A percentile compares a stretch with the other conserved stretches of the same genome.
These are phyloP conservation scores for Sclerotinia subarctica DNA, from an alignment of 2,329 filamentous ascomycete species.

Conservation along the genomic window DNA sequence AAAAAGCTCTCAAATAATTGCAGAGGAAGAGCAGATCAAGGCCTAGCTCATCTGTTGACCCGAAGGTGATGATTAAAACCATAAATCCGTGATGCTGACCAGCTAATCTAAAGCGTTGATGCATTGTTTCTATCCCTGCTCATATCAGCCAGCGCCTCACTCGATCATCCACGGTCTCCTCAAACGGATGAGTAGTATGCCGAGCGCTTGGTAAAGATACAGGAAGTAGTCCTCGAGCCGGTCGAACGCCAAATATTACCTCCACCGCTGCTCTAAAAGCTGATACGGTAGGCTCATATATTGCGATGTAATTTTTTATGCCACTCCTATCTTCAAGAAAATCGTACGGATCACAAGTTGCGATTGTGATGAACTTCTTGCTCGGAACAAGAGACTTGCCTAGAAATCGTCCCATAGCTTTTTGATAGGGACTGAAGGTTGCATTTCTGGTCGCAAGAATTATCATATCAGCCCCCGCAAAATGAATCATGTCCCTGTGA, in stretches of 20 bases:
- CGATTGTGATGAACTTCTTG: conserved; percentile 40
- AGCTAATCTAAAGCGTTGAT: conserved; percentile 39
- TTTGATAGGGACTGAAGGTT: conserved; percentile 41
- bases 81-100: conserved; percentile 43
- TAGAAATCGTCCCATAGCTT: conserved; percentile 39
- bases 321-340: conserved; percentile 39
- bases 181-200: conserved; percentile 28
- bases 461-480: conserved; percentile 39
- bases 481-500: not conserved
- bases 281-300: conserved; percentile 45
- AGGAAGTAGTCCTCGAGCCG: conserved; percentile 40
- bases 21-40: conserved; percentile 43
- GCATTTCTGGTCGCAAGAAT: conserved; percentile 44
- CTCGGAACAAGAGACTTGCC: conserved; percentile 31
- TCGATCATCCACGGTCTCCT: conserved; percentile 30
- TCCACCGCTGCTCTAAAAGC: conserved; percentile 43
- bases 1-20: conserved; percentile 40
- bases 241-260: conserved; percentile 41
- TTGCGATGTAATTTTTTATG: conserved; percentile 44
- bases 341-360: conserved; percentile 45
- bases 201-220: conserved; percentile 33
- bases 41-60: conserved; percentile 46
- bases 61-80: conserved; percentile 41
- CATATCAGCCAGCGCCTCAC: not conserved
- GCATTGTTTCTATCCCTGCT: conserved; percentile 44